Evolutionary conservation across 176 grass and related monocot genomes (phyloP).

Genomic region (Areca catechu): DNA sequence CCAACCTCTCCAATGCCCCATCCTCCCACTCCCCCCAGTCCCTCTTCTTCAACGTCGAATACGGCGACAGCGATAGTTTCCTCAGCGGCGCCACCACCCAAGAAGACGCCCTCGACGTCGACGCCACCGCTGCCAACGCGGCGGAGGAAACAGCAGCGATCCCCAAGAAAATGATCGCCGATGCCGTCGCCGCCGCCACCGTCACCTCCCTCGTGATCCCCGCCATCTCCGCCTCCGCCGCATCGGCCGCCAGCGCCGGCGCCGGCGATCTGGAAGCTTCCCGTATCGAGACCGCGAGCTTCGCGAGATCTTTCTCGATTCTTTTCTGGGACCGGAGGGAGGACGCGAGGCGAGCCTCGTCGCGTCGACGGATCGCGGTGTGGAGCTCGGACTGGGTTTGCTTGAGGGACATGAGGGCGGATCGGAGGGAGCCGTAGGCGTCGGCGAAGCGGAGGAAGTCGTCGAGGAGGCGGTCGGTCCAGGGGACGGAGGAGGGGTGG

Average conservation of each 20-base stretch:
- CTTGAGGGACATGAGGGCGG: constrained; percentile 36
- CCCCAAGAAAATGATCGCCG: constrained; percentile 29
- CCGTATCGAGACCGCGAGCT: neutral
- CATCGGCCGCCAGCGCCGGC: neutral
- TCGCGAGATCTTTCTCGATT: constrained; percentile 38
- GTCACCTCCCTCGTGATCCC: constrained; percentile 40
- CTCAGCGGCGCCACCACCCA: constrained; percentile 23
- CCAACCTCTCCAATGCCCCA: constrained; percentile 40
- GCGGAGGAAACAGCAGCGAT: constrained; percentile 29
- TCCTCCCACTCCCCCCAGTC: constrained; percentile 11
- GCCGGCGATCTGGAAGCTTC: neutral
- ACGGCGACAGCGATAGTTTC: constrained; percentile 26
- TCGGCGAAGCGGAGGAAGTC: constrained; percentile 62
- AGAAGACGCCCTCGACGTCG: neutral
- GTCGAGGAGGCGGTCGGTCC: constrained; percentile 45
- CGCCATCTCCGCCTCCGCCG: constrained; percentile 26
- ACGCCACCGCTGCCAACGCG: constrained; percentile 4
- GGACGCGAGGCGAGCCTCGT: constrained; percentile 22
- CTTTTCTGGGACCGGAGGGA: constrained; percentile 24
- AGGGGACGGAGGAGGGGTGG: neutral
- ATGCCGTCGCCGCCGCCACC: constrained; percentile 25
- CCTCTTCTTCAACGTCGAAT: constrained; percentile 22
- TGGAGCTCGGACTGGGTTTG: constrained; percentile 31
- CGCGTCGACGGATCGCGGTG: constrained; percentile 34
- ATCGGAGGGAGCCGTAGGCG: constrained; percentile 49